A percentile compares a stretch with the other conserved stretches of the same genome.
These are phyloP conservation scores for Clarireedia paspali DNA, from an alignment of 2,329 filamentous ascomycete genomes.

Conservation along the genomic window DNA sequence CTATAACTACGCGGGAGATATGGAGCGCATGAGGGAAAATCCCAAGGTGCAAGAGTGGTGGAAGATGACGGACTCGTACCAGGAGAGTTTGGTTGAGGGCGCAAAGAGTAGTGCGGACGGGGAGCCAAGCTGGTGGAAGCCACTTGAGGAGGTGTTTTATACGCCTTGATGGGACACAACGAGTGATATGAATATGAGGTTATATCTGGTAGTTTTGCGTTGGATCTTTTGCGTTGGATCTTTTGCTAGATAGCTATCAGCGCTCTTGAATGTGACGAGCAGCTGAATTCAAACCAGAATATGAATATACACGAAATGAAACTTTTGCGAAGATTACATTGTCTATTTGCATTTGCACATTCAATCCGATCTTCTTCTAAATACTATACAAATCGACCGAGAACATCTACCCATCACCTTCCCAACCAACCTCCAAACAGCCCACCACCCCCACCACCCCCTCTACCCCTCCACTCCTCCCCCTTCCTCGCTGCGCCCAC, in stretches of 20 bases:
- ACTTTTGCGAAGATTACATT: too few relatives aligned
- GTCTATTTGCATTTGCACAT: neutral
- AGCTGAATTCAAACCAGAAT: too few relatives aligned
- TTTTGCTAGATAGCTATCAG: too few relatives aligned
- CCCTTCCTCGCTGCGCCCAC: neutral
- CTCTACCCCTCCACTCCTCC: neutral
- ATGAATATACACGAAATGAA: too few relatives aligned
- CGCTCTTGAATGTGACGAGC: too few relatives aligned
- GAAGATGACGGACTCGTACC: constrained; percentile 70
- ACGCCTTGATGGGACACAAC: constrained; percentile 33
- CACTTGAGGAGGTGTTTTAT: constrained; percentile 63
- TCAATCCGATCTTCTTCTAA: neutral
- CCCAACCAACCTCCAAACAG: neutral
- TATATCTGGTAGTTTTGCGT: neutral
- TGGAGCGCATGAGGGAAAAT: constrained; percentile 68
- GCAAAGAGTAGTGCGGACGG: constrained; percentile 51
- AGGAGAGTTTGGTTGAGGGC: constrained; percentile 55
- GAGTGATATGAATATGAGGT: neutral
- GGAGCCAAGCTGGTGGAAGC: constrained; percentile 60
- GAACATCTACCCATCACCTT: neutral
- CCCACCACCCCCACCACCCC: neutral
- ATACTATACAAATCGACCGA: neutral
- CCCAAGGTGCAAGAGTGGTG: constrained; percentile 72
- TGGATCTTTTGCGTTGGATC: too few relatives aligned
- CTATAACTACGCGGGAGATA: constrained; percentile 62